These are phyloP conservation scores for Rhododendron henanense DNA, from an alignment of 148 eudicot species.

Conservation along the genomic window DNA sequence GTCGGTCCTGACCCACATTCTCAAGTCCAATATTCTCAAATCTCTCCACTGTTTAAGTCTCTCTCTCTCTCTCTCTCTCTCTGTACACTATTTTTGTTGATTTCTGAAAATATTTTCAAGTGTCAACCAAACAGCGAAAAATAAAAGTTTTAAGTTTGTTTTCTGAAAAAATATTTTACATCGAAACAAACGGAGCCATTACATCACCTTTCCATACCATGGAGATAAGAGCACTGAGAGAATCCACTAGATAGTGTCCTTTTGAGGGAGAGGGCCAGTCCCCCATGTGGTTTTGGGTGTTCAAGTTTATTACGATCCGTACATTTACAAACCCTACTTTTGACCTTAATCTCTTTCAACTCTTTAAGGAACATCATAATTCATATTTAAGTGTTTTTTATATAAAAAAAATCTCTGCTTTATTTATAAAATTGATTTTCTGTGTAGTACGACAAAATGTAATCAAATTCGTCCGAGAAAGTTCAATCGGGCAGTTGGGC, in stretches of 20 bases:
- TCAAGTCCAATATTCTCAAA: too few species aligned
- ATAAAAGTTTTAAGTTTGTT: too few species aligned
- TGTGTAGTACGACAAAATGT: background rate
- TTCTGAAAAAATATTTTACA: too few species aligned
- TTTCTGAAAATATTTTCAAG: too few species aligned
- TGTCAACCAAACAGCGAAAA: too few species aligned
- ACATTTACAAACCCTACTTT: background rate
- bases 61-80: too few species aligned
- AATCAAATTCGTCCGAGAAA: background rate
- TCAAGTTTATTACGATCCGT: background rate
- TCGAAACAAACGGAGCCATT: too few species aligned
- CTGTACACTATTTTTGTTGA: too few species aligned
- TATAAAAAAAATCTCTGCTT: background rate
- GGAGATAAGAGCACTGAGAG: conserved; percentile 9
- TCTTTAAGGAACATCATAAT: background rate
- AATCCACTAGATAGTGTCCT: conserved; percentile 1
- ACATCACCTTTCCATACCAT: conserved; percentile 4
- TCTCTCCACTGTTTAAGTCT: too few species aligned
- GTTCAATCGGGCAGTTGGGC: background rate
- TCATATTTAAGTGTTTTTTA: background rate
- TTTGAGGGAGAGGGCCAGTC: background rate
- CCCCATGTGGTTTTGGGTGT: conserved; percentile 14
- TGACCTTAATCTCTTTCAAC: background rate
- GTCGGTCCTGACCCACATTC: too few species aligned
- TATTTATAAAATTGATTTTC: background rate